phyloP scores from a whole-genome alignment of 2,329 filamentous ascomycete genomes.

The Colletotrichum cereale region DNA sequence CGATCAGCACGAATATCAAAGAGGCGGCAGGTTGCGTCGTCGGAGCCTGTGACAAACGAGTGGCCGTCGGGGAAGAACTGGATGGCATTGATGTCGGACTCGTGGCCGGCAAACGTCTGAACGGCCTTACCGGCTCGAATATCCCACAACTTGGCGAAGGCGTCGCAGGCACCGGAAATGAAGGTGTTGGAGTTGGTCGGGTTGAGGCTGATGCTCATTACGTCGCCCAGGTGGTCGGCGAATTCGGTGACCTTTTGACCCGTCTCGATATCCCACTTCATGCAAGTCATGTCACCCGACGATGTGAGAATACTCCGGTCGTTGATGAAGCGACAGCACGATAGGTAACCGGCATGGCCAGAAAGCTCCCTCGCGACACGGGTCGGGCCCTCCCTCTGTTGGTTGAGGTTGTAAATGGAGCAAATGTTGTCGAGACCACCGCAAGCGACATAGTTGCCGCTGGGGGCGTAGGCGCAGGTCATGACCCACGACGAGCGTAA shows the following conservation, averaged over 20 bases:
- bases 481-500: slow-evolving; percentile 99
- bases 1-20: slow-evolving; percentile 98
- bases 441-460: slow-evolving; percentile 97
- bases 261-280: slow-evolving; percentile 99
- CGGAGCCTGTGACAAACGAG: slow-evolving; percentile 97
- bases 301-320: slow-evolving; percentile 98
- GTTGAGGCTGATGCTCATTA: slow-evolving; percentile 99
- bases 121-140: slow-evolving; percentile 98
- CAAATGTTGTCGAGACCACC: slow-evolving; percentile 99
- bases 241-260: slow-evolving; percentile 98
- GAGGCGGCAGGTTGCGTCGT: slow-evolving; percentile 95
- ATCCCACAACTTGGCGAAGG: slow-evolving; percentile 99
- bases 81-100: slow-evolving; percentile 99
- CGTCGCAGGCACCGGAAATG: slow-evolving; percentile 98
- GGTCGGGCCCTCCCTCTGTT: slow-evolving; percentile 93
- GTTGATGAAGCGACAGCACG: slow-evolving; percentile 99
- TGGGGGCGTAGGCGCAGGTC: slow-evolving; percentile 99
- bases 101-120: slow-evolving; percentile 97
- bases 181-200: slow-evolving; percentile 99
- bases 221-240: slow-evolving; percentile 96
- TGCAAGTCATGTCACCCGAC: slow-evolving; percentile 99
- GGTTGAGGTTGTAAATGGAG: slow-evolving; percentile 99
- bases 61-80: slow-evolving; percentile 99
- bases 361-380: slow-evolving; percentile 95
- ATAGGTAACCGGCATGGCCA: slow-evolving; percentile 96